Percentiles rank a stretch among this genome's conserved stretches.
Evolutionary conservation across 257 asterid genomes (phyloP).

Genomic region (Solanum pennellii): DNA sequence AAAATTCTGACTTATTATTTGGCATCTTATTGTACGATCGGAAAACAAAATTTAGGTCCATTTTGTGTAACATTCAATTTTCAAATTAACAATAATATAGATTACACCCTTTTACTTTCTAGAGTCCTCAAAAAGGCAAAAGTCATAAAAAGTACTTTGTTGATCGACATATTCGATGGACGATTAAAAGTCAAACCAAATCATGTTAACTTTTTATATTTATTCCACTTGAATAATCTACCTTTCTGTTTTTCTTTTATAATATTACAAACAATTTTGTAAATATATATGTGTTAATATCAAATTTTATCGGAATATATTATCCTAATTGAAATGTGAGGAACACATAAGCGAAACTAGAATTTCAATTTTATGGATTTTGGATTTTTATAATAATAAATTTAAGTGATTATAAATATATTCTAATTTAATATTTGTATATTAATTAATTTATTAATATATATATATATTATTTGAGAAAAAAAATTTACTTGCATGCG

Average conservation of each 20-base stretch:
- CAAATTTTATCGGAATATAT: too few relatives aligned
- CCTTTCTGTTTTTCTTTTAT: too few relatives aligned
- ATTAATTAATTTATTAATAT: too few relatives aligned
- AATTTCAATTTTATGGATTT: too few relatives aligned
- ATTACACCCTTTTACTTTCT: background rate
- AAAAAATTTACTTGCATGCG: too few relatives aligned
- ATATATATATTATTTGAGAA: too few relatives aligned
- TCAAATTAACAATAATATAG: background rate
- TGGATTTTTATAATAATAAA: too few relatives aligned
- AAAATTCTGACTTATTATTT: background rate
- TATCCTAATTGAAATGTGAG: background rate
- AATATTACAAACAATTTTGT: too few relatives aligned
- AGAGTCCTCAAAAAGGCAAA: background rate
- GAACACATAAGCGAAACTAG: too few relatives aligned
- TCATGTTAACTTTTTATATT: background rate
- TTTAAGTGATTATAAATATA: too few relatives aligned
- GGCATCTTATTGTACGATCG: background rate
- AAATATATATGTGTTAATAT: background rate
- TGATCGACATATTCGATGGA: background rate
- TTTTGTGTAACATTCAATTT: background rate
- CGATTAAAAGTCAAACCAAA: background rate
- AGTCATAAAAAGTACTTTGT: background rate
- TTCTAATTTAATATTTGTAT: too few relatives aligned
- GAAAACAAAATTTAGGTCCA: background rate
- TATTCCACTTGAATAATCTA: background rate